phyloP scores from a whole-genome alignment of 306 rosid species.

The Leucaena leucocephala region DNA sequence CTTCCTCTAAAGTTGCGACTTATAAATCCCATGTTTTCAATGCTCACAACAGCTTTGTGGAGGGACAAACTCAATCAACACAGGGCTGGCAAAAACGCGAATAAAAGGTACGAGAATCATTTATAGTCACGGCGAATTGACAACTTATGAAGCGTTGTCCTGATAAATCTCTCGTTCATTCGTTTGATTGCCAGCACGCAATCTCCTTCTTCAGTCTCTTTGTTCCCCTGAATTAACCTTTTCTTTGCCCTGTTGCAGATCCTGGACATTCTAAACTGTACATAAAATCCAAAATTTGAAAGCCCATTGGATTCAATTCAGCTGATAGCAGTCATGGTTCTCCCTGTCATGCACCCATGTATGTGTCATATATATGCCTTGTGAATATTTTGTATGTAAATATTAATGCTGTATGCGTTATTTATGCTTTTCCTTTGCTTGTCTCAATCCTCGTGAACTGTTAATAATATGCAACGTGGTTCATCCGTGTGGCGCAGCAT shows the following conservation, averaged over 20 bases:
- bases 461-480: constrained; percentile 25
- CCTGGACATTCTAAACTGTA: constrained; percentile 34
- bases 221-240: neutral
- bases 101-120: constrained; percentile 40
- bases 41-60: constrained; percentile 45
- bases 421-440: constrained; percentile 15
- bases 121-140: neutral
- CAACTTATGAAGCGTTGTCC: neutral
- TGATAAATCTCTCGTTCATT: neutral
- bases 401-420: constrained; percentile 29
- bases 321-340: constrained; percentile 24
- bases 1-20: constrained; percentile 16
- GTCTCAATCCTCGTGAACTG: constrained; percentile 28
- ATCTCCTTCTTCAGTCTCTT: neutral
- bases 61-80: constrained; percentile 56
- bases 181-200: neutral
- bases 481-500: constrained; percentile 25
- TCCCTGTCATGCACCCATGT: neutral
- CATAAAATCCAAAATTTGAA: constrained; percentile 31
- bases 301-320: constrained; percentile 23
- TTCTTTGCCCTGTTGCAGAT: constrained; percentile 39
- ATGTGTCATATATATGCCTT: constrained; percentile 9
- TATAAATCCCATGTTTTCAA: constrained; percentile 24
- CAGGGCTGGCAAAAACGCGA: constrained; percentile 44
- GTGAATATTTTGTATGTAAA: constrained; percentile 44